phyloP scores from a whole-genome alignment of 2,329 filamentous ascomycete genomes.

The Bisporella sp. region DNA sequence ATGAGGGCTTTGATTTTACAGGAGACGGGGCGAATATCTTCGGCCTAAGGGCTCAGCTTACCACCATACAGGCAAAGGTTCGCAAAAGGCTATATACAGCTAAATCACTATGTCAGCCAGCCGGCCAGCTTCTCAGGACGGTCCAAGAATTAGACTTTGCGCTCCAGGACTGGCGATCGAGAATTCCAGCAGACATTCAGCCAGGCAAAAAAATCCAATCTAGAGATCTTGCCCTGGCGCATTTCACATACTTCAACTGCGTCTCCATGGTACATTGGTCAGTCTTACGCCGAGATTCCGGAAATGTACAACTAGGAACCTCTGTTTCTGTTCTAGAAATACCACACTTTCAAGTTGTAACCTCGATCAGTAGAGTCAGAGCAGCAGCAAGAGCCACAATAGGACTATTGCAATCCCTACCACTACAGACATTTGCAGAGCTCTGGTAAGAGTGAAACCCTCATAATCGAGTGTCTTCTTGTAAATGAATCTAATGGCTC shows the following conservation, averaged over 20 bases:
- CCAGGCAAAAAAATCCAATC: neutral
- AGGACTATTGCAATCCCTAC: neutral
- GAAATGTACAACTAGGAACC: neutral
- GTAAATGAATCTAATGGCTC: neutral
- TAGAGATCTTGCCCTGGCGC: neutral
- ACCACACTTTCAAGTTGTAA: too few species aligned
- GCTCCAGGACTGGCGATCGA: neutral
- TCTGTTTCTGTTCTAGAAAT: neutral
- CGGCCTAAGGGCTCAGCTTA: neutral
- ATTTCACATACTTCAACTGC: neutral
- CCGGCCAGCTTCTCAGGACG: neutral
- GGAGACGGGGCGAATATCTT: neutral
- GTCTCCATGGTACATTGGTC: neutral
- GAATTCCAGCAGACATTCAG: neutral
- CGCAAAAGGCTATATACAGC: neutral
- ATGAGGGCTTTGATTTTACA: neutral
- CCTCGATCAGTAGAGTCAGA: neutral
- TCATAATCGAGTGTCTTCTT: neutral
- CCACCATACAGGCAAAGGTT: neutral
- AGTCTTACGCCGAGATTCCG: neutral
- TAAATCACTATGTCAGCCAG: neutral
- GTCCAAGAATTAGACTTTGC: neutral
- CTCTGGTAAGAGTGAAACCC: neutral
- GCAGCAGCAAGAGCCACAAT: neutral
- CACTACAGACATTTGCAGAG: neutral